A percentile compares a stretch with the other conserved stretches of the same genome.
Conservation (phyloP, 176 grass and related monocot genomes). For the Pharus latifolius region DNA sequence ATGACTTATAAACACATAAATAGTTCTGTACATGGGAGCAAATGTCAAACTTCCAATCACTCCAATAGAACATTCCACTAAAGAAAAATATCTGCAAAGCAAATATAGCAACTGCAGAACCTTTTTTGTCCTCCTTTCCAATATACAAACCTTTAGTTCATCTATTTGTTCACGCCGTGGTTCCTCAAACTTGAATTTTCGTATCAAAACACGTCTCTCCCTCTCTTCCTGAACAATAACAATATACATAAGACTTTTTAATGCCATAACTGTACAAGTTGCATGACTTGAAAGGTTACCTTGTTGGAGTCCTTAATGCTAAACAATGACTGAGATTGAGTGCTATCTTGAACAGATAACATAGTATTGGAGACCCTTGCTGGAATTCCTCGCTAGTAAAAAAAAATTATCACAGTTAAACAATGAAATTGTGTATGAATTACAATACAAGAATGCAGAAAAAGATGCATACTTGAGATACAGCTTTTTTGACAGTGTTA, state of each 20-base stretch:
- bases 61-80: not conserved
- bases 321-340: slow-evolving; percentile 81
- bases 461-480: slow-evolving; percentile 39
- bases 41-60: too few species aligned
- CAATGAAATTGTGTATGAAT: not conserved
- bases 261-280: not conserved
- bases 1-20: too few species aligned
- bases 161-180: slow-evolving; percentile 91
- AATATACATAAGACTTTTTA: slow-evolving; percentile 16
- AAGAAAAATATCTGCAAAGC: not conserved
- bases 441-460: slow-evolving; percentile 10
- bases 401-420: not conserved
- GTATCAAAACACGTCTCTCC: slow-evolving; percentile 61
- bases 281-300: slow-evolving; percentile 20
- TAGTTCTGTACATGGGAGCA: too few species aligned
- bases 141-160: slow-evolving; percentile 70
- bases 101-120: slow-evolving; percentile 10
- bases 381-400: slow-evolving; percentile 59
- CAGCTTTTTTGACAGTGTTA: slow-evolving; percentile 57
- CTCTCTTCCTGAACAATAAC: slow-evolving; percentile 74
- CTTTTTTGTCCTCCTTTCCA: not conserved
- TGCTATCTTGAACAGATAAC: slow-evolving; percentile 62
- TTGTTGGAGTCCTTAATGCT: slow-evolving; percentile 96
- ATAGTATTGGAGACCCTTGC: slow-evolving; percentile 51
- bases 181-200: slow-evolving; percentile 97